phyloP scores from a whole-genome alignment of 2,329 filamentous ascomycete species.

The Waltergamsia citrina region DNA sequence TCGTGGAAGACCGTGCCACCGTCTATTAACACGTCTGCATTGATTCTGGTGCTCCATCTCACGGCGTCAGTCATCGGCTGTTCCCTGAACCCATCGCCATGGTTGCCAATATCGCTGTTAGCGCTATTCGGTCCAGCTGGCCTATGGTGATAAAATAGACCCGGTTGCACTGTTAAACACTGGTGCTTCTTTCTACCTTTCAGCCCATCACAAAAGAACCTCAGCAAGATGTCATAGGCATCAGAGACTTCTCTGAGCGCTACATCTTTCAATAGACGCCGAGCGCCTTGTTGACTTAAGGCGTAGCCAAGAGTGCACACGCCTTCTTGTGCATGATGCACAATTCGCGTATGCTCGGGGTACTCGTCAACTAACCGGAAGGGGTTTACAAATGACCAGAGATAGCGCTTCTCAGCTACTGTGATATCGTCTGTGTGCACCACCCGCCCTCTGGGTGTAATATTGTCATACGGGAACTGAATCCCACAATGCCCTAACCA shows the following conservation, averaged over 20 bases:
- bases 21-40: conserved; percentile 24
- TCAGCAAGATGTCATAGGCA: conserved; percentile 33
- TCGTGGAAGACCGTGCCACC: conserved; percentile 13
- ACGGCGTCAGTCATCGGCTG: conserved; percentile 21
- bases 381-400: conserved; percentile 22
- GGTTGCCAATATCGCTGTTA: conserved; percentile 25
- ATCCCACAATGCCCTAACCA: conserved; percentile 40
- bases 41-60: conserved; percentile 28
- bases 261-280: conserved; percentile 44
- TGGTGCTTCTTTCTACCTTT: conserved; percentile 21
- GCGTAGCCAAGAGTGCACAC: conserved; percentile 40
- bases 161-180: conserved; percentile 30
- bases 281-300: conserved; percentile 40
- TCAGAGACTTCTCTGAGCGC: conserved; percentile 27
- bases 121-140: conserved; percentile 21
- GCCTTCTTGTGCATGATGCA: conserved; percentile 29
- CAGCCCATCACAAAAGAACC: conserved; percentile 33
- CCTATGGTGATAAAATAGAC: conserved; percentile 35
- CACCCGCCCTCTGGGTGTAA: conserved; percentile 20
- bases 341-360: conserved; percentile 30
- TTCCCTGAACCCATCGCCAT: conserved; percentile 18
- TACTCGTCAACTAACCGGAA: conserved; percentile 22
- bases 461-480: conserved; percentile 14
- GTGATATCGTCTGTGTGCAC: conserved; percentile 21
- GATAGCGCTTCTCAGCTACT: conserved; percentile 20